Percentiles rank a stretch among this genome's conserved stretches.
These are phyloP conservation scores for Nepenthes mirabilis DNA, from an alignment of 148 eudicot species.

Conservation along the genomic window DNA sequence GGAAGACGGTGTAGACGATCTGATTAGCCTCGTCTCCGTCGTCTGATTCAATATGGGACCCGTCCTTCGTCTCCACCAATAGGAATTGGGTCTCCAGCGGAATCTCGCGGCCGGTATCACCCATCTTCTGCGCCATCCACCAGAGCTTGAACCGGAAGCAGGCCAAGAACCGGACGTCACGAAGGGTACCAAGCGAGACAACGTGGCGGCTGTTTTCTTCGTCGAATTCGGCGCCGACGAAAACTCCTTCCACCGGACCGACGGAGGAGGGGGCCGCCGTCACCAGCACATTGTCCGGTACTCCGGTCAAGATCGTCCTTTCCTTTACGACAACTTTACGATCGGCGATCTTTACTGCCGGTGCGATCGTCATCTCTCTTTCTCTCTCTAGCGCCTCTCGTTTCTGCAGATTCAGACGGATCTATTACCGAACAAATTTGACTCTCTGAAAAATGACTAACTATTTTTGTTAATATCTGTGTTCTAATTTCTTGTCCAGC, in stretches of 20 bases:
- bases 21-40: slow-evolving; percentile 28
- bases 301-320: slow-evolving; percentile 44
- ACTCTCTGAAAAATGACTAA: background rate
- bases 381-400: slow-evolving; percentile 16
- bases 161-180: slow-evolving; percentile 54
- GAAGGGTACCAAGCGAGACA: slow-evolving; percentile 39
- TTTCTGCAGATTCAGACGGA: slow-evolving; percentile 8
- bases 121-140: slow-evolving; percentile 95
- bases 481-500: too few relatives aligned
- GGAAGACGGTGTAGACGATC: slow-evolving; percentile 43
- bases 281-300: slow-evolving; percentile 42
- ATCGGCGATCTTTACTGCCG: slow-evolving; percentile 41
- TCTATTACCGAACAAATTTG: too few relatives aligned
- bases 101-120: slow-evolving; percentile 45
- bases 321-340: slow-evolving; percentile 44
- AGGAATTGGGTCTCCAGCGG: slow-evolving; percentile 80
- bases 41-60: slow-evolving; percentile 28
- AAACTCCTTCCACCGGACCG: slow-evolving; percentile 51
- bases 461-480: too few relatives aligned
- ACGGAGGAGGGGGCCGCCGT: slow-evolving; percentile 36
- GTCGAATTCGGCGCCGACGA: slow-evolving; percentile 47
- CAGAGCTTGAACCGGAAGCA: slow-evolving; percentile 75
- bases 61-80: slow-evolving; percentile 45
- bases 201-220: slow-evolving; percentile 35
- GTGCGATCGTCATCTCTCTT: slow-evolving; percentile 46